Evolutionary conservation across 352 stramenopile species (phyloP), one percentile per base, ranked within the genome.

Genomic region (Phytophthora tentaculata): DNA sequence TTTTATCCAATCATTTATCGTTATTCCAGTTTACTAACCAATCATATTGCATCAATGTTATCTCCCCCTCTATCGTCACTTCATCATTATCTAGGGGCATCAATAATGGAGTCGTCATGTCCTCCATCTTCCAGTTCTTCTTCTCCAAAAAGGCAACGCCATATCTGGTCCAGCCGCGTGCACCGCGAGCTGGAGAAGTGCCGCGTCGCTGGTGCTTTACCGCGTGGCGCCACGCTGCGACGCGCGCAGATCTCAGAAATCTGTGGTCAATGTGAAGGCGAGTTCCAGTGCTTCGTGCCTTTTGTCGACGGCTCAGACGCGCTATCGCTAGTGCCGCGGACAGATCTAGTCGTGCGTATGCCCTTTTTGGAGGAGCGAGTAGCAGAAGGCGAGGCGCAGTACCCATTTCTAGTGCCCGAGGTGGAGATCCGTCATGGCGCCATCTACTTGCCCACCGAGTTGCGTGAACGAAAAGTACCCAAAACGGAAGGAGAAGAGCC

Each of bases 131-230:
- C 56, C 1, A 54, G 10, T 55, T 54, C 58, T 6, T 72, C 56
- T 20, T 65, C 66, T 20, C 23, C 53, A 17, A 69, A 80, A 50
- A 81, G 79, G 14, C 86, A 94, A 60, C 84, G 81, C 57, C 71
- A 71, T 14, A 92, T 94, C 59, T 94, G 86, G 86, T 76, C 73
- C 50, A 94, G 68, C 24, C 86, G 86, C 55, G 76, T 92, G 43
- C 81, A 83, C 44, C 83, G 80, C 41, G 86, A 94, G 70, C 72
- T 90, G 19, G 81, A 91, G n/a, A 93, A 93, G 53, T 93, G 86
- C 61, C 61, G 72, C 13, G 64, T 47, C 3, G 5, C 52, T 2
- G 54, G 41, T 5, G 65, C 54, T 16, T 49, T 87, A 41, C 84
- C 81, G 10, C 22, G 19, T 5, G 86, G 84, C n/a, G 73, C 81